A percentile compares a stretch with the other conserved stretches of the same genome.
Evolutionary conservation across 768 basidiomycete genomes (phyloP).

Genomic region (Hygrophorus pudorinus): DNA sequence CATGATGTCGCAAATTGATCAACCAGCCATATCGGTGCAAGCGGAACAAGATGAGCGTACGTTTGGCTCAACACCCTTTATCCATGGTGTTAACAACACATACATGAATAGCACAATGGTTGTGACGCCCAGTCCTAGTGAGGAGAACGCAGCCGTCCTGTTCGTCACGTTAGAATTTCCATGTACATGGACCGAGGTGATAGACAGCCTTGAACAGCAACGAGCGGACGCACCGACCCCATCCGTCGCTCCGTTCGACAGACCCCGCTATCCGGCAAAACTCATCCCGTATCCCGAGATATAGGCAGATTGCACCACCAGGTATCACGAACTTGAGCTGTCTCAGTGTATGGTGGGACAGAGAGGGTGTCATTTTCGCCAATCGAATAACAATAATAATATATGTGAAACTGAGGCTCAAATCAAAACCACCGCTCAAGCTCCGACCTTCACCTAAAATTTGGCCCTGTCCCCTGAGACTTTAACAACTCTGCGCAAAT

Average conservation of each 20-base stretch:
- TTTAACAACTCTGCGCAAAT: no score
- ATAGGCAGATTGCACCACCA: conserved; percentile 54
- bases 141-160: conserved; percentile 45
- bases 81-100: conserved; percentile 55
- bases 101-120: conserved; percentile 67
- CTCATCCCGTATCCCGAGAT: conserved; percentile 44
- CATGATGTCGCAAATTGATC: no score
- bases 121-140: conserved; percentile 45
- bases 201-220: neutral
- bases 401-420: no score
- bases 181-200: neutral
- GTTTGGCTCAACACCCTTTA: conserved; percentile 58
- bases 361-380: neutral
- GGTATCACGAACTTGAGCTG: conserved; percentile 73
- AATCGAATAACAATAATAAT: no score
- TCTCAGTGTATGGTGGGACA: conserved; percentile 39
- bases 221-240: conserved; percentile 40
- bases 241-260: conserved; percentile 27
- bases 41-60: conserved; percentile 30
- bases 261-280: conserved; percentile 32
- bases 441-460: no score
- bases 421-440: no score
- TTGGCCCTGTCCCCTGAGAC: no score
- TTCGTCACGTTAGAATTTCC: neutral
- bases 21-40: neutral